Conservation (phyloP, 2,329 filamentous ascomycete species). For the Coleophoma eucalyptorum region DNA sequence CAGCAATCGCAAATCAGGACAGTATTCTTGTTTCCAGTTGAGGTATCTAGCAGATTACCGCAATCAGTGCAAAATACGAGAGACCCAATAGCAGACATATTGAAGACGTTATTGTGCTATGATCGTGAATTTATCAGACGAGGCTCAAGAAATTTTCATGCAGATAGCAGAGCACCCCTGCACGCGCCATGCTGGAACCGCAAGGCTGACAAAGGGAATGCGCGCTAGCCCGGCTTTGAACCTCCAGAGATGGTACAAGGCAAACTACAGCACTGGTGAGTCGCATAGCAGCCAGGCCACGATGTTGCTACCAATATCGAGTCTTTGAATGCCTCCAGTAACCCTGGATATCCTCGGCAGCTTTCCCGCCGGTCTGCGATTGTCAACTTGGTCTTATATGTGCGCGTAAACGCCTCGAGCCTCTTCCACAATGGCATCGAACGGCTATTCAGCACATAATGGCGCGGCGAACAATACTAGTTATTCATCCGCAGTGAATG, state of each 20-base stretch:
- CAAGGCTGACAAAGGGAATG: conserved; percentile 9
- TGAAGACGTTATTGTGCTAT: conserved; percentile 10
- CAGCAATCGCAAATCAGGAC: conserved; percentile 82
- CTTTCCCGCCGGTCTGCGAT: background rate
- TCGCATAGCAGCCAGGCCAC: background rate
- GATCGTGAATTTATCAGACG: background rate
- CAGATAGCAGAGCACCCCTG: background rate
- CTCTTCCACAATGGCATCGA: conserved; percentile 18
- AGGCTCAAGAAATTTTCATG: background rate
- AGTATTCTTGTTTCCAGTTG: conserved; percentile 71
- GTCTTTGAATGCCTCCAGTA: background rate
- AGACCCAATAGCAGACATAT: conserved; percentile 86
- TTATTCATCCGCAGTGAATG: conserved; percentile 10
- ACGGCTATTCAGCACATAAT: conserved; percentile 19
- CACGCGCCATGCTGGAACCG: background rate
- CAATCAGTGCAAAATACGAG: conserved; percentile 92
- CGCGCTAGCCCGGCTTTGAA: too few species aligned
- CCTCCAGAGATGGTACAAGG: too few species aligned
- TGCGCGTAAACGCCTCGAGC: background rate
- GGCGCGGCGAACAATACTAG: conserved; percentile 14
- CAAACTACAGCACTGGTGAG: background rate
- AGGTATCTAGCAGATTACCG: conserved; percentile 82
- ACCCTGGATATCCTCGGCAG: background rate
- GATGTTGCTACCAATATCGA: background rate
- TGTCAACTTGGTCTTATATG: background rate